Percentiles rank a stretch among this genome's conserved stretches.
Conservation (phyloP, 2,329 filamentous ascomycete genomes). For the Botryotinia convoluta region DNA sequence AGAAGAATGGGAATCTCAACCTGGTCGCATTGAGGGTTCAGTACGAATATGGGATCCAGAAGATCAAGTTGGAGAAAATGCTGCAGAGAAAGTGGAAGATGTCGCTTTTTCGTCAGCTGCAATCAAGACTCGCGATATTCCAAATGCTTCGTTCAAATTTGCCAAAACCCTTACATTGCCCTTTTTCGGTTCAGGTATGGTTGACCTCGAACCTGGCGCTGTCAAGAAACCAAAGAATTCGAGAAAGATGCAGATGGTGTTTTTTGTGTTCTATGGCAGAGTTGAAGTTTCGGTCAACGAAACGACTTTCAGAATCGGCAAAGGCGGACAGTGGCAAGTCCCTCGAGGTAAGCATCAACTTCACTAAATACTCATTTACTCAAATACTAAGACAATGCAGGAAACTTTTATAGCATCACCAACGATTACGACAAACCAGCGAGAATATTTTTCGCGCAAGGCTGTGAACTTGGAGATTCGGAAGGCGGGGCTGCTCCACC, state of each 20-base stretch:
- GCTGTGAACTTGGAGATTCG: slow-evolving; percentile 53
- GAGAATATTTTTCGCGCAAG: slow-evolving; percentile 89
- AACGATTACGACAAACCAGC: slow-evolving; percentile 74
- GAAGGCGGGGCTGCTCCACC: background rate
- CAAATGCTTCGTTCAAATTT: slow-evolving; percentile 74
- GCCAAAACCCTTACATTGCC: slow-evolving; percentile 80
- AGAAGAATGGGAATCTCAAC: slow-evolving; percentile 70
- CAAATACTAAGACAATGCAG: slow-evolving; percentile 47
- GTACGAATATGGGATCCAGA: slow-evolving; percentile 64
- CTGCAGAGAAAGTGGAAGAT: slow-evolving; percentile 54
- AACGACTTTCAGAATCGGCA: slow-evolving; percentile 75
- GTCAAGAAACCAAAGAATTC: slow-evolving; percentile 90
- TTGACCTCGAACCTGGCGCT: slow-evolving; percentile 80
- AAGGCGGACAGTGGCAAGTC: slow-evolving; percentile 90
- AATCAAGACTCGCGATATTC: slow-evolving; percentile 57
- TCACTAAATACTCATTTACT: background rate
- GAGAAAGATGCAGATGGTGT: slow-evolving; percentile 94
- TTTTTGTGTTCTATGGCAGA: slow-evolving; percentile 82
- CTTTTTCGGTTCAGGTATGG: slow-evolving; percentile 86
- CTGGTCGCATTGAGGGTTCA: slow-evolving; percentile 61
- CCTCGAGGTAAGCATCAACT: slow-evolving; percentile 72
- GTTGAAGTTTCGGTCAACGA: slow-evolving; percentile 77
- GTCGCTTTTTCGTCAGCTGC: slow-evolving; percentile 49
- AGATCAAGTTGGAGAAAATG: slow-evolving; percentile 53
- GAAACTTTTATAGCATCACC: slow-evolving; percentile 88